phyloP scores from a whole-genome alignment of 768 basidiomycete species.

The Hygrophorus russula region DNA sequence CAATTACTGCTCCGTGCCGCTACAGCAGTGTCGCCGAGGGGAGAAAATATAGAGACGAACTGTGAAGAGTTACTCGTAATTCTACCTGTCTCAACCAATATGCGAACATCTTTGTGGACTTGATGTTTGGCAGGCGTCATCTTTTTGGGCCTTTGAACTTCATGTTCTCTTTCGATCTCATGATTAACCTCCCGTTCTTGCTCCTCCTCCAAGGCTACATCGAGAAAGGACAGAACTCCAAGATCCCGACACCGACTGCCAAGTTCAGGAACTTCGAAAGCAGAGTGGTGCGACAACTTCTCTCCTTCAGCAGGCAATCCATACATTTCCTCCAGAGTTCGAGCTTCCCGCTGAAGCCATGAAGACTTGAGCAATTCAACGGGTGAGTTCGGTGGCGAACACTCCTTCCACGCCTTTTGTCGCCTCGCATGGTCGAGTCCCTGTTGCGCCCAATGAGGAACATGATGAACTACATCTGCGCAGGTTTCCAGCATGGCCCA shows the following conservation, averaged over 20 bases:
- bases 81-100: slow-evolving; percentile 19
- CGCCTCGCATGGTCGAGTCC: slow-evolving; percentile 19
- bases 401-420: slow-evolving; percentile 10
- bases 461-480: slow-evolving; percentile 24
- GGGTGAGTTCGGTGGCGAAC: slow-evolving; percentile 2
- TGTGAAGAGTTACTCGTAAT: slow-evolving; percentile 8
- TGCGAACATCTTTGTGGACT: slow-evolving; percentile 15
- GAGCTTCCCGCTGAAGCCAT: slow-evolving; percentile 31
- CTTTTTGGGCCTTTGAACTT: slow-evolving; percentile 24
- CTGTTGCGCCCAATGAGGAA: slow-evolving; percentile 33
- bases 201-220: slow-evolving; percentile 29
- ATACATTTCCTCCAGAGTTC: slow-evolving; percentile 24
- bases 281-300: slow-evolving; percentile 1
- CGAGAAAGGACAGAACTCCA: slow-evolving; percentile 14
- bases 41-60: slow-evolving; percentile 15
- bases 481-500: slow-evolving; percentile 39
- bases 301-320: slow-evolving; percentile 1
- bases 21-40: slow-evolving; percentile 5
- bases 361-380: slow-evolving; percentile 7
- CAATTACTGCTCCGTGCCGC: slow-evolving; percentile 7
- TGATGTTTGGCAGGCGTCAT: slow-evolving; percentile 16
- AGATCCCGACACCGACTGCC: slow-evolving; percentile 15
- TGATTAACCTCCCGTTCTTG: slow-evolving; percentile 37
- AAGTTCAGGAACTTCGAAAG: slow-evolving; percentile 12
- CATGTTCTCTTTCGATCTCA: slow-evolving; percentile 30